Percentiles rank a stretch among this genome's conserved stretches.
Conservation (phyloP, 208 protist species). For the Trypanosoma vivax region DNA sequence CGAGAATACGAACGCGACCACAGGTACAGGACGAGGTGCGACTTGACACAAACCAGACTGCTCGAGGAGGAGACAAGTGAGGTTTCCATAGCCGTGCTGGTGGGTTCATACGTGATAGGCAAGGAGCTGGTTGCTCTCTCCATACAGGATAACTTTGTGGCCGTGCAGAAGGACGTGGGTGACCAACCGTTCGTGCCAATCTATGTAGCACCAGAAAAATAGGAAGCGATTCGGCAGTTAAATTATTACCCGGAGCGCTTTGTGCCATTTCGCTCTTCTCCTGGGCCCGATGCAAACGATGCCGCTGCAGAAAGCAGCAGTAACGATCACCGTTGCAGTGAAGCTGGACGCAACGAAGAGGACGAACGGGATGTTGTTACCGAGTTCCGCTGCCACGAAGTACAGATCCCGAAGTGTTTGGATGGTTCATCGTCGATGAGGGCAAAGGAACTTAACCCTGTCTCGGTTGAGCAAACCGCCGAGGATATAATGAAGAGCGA, state of each 20-base stretch:
- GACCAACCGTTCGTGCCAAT: slow-evolving; percentile 17
- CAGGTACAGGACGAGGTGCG: background rate
- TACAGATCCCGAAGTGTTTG: slow-evolving; percentile 6
- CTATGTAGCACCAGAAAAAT: slow-evolving; percentile 30
- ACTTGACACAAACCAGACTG: background rate
- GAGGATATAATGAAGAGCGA: background rate
- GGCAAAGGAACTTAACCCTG: slow-evolving; percentile 7
- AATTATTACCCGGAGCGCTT: slow-evolving; percentile 27
- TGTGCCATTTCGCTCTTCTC: slow-evolving; percentile 2
- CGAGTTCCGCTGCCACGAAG: slow-evolving; percentile 1
- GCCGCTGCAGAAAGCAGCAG: background rate
- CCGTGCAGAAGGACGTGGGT: background rate
- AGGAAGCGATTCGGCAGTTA: slow-evolving; percentile 18
- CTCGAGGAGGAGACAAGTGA: background rate
- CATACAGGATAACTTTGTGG: slow-evolving; percentile 49
- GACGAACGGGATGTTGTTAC: background rate
- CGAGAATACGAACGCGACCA: slow-evolving; percentile 6
- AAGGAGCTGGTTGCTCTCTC: slow-evolving; percentile 85
- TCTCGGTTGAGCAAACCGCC: background rate
- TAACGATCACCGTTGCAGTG: too few relatives aligned
- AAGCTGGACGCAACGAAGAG: background rate
- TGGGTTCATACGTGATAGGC: slow-evolving; percentile 87
- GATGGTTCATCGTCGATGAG: background rate
- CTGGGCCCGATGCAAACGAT: background rate
- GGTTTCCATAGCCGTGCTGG: slow-evolving; percentile 62